phyloP scores from a whole-genome alignment of 1,284 basidiomycete genomes.

The Apiotrichum sp. region DNA sequence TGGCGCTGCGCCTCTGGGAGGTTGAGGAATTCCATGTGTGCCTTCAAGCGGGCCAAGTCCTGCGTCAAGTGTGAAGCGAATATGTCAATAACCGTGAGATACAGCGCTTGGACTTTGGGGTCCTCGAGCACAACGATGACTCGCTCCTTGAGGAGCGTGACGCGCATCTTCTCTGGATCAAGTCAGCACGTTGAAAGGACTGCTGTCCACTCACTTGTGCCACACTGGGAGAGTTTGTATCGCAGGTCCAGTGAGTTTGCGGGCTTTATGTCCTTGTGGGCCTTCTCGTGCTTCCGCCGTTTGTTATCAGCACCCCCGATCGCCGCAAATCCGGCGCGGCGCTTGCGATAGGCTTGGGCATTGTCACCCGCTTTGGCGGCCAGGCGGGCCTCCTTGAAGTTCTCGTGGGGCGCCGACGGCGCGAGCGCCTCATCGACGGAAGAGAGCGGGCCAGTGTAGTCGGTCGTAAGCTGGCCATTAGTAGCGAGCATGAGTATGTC shows the following conservation, averaged over 20 bases:
- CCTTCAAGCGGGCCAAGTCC: conserved; percentile 49
- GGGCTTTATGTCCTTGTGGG: no score
- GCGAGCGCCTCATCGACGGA: no score
- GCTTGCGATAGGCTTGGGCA: no score
- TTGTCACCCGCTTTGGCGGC: no score
- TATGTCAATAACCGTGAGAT: conserved; percentile 58
- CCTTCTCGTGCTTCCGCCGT: no score
- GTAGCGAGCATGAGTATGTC: no score
- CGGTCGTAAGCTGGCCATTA: no score
- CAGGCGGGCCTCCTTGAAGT: no score
- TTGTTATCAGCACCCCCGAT: no score
- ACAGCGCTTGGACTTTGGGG: conserved; percentile 56
- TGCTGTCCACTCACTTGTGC: conserved; percentile 15
- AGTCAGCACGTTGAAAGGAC: conserved; percentile 5
- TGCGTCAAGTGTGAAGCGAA: conserved; percentile 54
- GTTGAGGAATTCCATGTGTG: conserved; percentile 19
- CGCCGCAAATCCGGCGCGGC: no score
- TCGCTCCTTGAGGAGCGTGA: conserved; percentile 27
- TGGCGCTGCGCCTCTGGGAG: conserved; percentile 32
- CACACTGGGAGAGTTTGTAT: conserved; percentile 12
- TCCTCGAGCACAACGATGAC: conserved; percentile 51
- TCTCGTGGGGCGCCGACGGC: no score
- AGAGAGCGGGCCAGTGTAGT: no score
- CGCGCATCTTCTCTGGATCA: conserved; percentile 21
- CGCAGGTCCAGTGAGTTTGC: not conserved